Conservation (phyloP, 352 stramenopile species). For the Phytophthora kernoviae region DNA sequence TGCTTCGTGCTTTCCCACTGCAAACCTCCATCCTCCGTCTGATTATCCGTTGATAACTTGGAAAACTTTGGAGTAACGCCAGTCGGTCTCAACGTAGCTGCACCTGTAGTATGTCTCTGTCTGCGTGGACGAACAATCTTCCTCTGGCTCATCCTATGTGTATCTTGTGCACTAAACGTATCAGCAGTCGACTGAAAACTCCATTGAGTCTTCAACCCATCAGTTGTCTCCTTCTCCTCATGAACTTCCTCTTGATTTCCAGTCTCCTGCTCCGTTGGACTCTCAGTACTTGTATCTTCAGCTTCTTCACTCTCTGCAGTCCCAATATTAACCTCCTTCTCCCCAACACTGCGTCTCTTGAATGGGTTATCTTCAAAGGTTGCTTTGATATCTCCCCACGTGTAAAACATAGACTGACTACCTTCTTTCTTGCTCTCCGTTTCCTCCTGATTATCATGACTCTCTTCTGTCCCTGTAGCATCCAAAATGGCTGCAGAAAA, state of each 20-base stretch:
- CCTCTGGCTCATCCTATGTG: neutral
- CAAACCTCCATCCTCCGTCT: neutral
- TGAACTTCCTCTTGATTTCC: neutral
- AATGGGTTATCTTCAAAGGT: slow-evolving; percentile 31
- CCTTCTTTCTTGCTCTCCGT: neutral
- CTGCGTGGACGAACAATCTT: neutral
- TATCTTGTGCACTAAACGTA: neutral
- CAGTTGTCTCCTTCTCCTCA: neutral
- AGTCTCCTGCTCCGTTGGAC: neutral
- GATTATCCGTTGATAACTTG: neutral
- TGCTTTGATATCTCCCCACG: slow-evolving; percentile 28
- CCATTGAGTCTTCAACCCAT: neutral
- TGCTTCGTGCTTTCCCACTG: neutral
- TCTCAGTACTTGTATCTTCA: neutral
- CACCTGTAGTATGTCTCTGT: neutral
- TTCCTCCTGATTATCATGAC: neutral
- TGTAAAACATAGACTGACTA: slow-evolving; percentile 11
- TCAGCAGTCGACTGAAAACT: neutral
- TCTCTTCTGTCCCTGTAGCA: no score
- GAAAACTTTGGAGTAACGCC: neutral
- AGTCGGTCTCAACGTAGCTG: neutral
- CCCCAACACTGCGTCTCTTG: slow-evolving; percentile 20
- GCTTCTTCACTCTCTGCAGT: slow-evolving; percentile 1
- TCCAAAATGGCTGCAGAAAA: no score
- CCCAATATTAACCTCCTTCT: neutral